These are phyloP conservation scores for Beauveria bassiana DNA, from an alignment of 2,329 filamentous ascomycete species.

Conservation along the genomic window DNA sequence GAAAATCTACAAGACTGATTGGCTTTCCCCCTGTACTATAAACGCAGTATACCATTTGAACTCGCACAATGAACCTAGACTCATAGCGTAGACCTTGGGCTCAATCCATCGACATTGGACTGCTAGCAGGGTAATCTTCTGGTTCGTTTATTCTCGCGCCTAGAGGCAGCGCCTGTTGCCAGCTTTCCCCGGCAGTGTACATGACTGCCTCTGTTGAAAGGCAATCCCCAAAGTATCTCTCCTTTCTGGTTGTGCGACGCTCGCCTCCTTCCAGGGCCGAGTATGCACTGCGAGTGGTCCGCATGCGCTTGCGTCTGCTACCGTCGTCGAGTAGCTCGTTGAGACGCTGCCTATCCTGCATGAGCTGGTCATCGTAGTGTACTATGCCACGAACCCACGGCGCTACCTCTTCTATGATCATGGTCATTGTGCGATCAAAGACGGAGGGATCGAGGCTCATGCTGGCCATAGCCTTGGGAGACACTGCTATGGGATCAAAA, in stretches of 20 bases:
- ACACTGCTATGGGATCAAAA: conserved; percentile 52
- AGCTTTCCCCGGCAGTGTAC: conserved; percentile 48
- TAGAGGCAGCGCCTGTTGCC: conserved; percentile 23
- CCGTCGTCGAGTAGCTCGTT: conserved; percentile 56
- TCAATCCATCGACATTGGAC: not conserved
- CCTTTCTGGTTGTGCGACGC: conserved; percentile 57
- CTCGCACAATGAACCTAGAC: not conserved
- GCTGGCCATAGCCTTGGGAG: conserved; percentile 32
- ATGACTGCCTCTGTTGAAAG: conserved; percentile 56
- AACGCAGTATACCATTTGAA: too few relatives aligned
- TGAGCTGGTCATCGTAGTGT: conserved; percentile 63
- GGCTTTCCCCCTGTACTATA: too few relatives aligned
- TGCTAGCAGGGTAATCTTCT: not conserved
- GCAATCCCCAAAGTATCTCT: conserved; percentile 61
- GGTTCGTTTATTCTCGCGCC: not conserved
- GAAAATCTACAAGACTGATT: too few relatives aligned
- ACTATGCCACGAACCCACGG: conserved; percentile 87
- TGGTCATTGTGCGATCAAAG: conserved; percentile 62
- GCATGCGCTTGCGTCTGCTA: conserved; percentile 42
- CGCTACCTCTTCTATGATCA: conserved; percentile 70
- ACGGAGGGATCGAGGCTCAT: conserved; percentile 57
- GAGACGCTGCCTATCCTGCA: conserved; percentile 56
- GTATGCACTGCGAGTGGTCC: conserved; percentile 66
- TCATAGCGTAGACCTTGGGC: not conserved
- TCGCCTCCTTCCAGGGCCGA: conserved; percentile 71